A percentile compares a stretch with the other conserved stretches of the same genome.
These are phyloP conservation scores for Ogataea sp. DNA, from an alignment of 805 yeast genomes.

Conservation along the genomic window DNA sequence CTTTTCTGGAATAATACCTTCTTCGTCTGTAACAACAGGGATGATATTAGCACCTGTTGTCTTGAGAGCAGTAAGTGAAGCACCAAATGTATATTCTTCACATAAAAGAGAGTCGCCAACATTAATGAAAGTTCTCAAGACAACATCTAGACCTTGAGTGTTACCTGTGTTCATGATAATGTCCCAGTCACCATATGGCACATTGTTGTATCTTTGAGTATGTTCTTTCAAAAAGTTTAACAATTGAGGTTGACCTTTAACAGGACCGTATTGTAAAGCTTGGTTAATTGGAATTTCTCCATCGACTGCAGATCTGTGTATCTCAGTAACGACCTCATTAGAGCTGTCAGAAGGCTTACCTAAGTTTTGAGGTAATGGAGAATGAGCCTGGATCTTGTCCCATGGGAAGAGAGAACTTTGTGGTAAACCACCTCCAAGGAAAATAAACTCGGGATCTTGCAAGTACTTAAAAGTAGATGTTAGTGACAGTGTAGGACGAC, in stretches of 20 bases:
- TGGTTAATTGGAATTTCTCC: constrained; percentile 58
- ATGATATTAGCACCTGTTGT: constrained; percentile 49
- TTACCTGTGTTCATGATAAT: constrained; percentile 63
- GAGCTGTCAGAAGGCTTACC: constrained; percentile 36
- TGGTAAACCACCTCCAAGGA: constrained; percentile 89
- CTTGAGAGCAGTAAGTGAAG: constrained; percentile 52
- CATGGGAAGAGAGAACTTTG: constrained; percentile 79
- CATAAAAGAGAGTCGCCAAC: constrained; percentile 56
- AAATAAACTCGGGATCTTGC: constrained; percentile 60
- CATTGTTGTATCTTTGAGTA: constrained; percentile 36
- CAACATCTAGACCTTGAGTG: constrained; percentile 79
- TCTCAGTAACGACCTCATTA: constrained; percentile 16
- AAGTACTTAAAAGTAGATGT: constrained; percentile 70
- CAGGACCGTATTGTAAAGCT: constrained; percentile 75
- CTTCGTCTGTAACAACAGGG: constrained; percentile 52
- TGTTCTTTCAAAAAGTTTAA: constrained; percentile 59
- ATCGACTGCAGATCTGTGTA: constrained; percentile 24
- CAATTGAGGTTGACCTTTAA: constrained; percentile 65
- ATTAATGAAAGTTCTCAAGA: constrained; percentile 41
- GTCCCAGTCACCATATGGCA: constrained; percentile 58
- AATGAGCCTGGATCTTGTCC: constrained; percentile 51
- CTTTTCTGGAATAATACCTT: constrained; percentile 45
- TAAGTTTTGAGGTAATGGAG: constrained; percentile 72
- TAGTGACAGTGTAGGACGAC: constrained; percentile 67
- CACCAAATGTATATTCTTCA: constrained; percentile 60